Evolutionary conservation across 2,329 filamentous ascomycete genomes (phyloP).

Genomic region (Sphaerulina musiva): DNA sequence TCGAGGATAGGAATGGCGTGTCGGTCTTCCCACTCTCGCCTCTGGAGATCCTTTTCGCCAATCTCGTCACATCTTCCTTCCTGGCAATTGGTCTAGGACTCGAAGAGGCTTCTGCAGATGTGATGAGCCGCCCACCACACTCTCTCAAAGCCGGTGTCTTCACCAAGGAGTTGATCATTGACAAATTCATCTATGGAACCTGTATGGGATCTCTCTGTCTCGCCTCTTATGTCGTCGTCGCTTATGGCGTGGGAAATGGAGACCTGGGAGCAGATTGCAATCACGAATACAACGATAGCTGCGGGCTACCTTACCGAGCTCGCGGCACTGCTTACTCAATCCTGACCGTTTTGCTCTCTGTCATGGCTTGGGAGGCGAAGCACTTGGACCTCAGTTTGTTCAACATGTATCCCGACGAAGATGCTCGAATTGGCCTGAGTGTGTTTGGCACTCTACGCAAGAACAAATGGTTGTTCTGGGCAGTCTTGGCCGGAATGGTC

Average conservation of each 20-base stretch:
- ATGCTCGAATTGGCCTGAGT: slow-evolving; percentile 25
- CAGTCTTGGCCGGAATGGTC: slow-evolving; percentile 38
- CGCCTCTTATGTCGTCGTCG: slow-evolving; percentile 40
- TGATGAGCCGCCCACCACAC: slow-evolving; percentile 43
- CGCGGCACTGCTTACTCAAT: slow-evolving; percentile 42
- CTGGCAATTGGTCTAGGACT: slow-evolving; percentile 44
- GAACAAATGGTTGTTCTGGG: slow-evolving; percentile 41
- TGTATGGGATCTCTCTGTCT: slow-evolving; percentile 43
- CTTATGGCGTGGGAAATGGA: slow-evolving; percentile 39
- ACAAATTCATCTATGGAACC: slow-evolving; percentile 45
- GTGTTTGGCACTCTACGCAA: slow-evolving; percentile 32
- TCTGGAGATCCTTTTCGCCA: slow-evolving; percentile 45
- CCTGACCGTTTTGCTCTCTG: slow-evolving; percentile 40
- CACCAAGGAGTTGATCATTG: slow-evolving; percentile 41
- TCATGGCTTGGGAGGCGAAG: slow-evolving; percentile 46
- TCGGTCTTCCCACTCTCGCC: slow-evolving; percentile 44
- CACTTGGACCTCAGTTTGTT: slow-evolving; percentile 41
- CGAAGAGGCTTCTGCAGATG: slow-evolving; percentile 42
- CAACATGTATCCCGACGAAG: slow-evolving; percentile 39
- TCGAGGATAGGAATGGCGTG: slow-evolving; percentile 40
- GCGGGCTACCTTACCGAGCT: slow-evolving; percentile 40
- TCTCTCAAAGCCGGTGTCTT: slow-evolving; percentile 41
- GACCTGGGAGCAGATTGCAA: slow-evolving; percentile 42
- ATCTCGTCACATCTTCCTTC: slow-evolving; percentile 44
- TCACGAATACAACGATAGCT: slow-evolving; percentile 39